Base-by-base conservation (phyloP, 805 yeast species). In the Ogataea glucozyma region DNA sequence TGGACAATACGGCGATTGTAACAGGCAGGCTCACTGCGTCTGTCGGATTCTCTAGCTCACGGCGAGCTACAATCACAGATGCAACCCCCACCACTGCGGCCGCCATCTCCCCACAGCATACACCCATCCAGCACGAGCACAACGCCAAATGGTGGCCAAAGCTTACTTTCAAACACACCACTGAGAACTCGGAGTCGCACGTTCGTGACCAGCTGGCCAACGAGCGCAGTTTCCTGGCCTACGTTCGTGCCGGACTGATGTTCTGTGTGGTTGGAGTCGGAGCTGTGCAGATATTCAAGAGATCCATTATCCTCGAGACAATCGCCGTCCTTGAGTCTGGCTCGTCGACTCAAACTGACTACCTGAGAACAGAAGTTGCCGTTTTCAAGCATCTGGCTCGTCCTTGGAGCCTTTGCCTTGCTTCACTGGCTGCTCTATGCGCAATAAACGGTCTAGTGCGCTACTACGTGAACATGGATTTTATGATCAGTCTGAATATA, bases 191-290 rank as follows among this genome's bases (percentile, higher is more conserved):
- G 27, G 74, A 72, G 3, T 53, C 72, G 2, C 69, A 67, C n/a
- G 70, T 73, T 10, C 55, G 77, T 45, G 77, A 72, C 51, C 77
- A 72, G 41, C 46, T 74, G 57, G 78, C 79, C 17, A 75, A 73
- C 46, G 79, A 75, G 47, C 58, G 79, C 29, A 70, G 78, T 4
- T 73, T 65, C 43, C 57, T 75, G 14, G 77, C 79, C 0, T 74
- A 76, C 70, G 42, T 69, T 12, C 58, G 79, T 22, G 66, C 74
- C 0, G 61, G 71, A 0, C 48, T 72, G 16, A 63, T 69, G 30
- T 66, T 71, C 40, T 56, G 71, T 12, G 59, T 73, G 1, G 55
- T 70, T 18, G 70, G 73, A 0, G 55, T 73, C 3, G 73, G 72
- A 7, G 61, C 71, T 13, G 60, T 71, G 3, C 77, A 73, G 47